Conservation (phyloP, 2,329 filamentous ascomycete species). For the Aureobasidium sp. region DNA sequence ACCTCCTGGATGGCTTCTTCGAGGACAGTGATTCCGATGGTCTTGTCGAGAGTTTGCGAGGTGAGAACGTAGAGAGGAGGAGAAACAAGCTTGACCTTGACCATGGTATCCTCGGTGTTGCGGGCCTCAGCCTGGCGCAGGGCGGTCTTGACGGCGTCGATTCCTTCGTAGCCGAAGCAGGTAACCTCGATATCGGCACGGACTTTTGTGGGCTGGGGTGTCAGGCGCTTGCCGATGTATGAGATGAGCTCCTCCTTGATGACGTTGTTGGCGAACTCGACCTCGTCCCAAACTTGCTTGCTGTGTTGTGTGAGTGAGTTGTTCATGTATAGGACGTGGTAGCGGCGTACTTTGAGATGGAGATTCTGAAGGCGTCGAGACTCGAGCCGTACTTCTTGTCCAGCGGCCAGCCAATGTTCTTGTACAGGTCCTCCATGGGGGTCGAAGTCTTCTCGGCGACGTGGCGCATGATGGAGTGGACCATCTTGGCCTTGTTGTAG, state of each 20-base stretch:
- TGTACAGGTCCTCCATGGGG: conserved; percentile 91
- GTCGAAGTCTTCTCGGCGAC: conserved; percentile 94
- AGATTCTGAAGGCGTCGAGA: conserved; percentile 95
- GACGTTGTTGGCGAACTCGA: conserved; percentile 75
- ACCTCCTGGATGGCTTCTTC: conserved; percentile 89
- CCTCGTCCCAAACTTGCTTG: conserved; percentile 90
- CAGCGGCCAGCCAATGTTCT: conserved; percentile 91
- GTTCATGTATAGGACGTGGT: not conserved
- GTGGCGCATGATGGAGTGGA: conserved; percentile 97
- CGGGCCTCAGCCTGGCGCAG: conserved; percentile 83
- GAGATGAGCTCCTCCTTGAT: conserved; percentile 84
- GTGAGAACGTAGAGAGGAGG: conserved; percentile 95
- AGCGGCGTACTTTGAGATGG: conserved; percentile 57
- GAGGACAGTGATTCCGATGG: conserved; percentile 69
- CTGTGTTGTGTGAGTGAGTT: conserved; percentile 39
- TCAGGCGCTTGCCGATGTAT: conserved; percentile 96
- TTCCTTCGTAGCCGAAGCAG: conserved; percentile 86
- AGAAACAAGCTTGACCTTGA: conserved; percentile 98
- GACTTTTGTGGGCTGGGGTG: conserved; percentile 97
- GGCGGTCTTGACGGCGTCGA: conserved; percentile 93
- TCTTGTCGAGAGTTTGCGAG: conserved; percentile 92
- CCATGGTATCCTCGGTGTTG: conserved; percentile 85
- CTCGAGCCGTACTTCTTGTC: conserved; percentile 80
- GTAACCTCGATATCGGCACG: conserved; percentile 96
- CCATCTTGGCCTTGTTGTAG: conserved; percentile 99